Evolutionary conservation across 176 grass and related monocot species (phyloP).

Genomic region (Raddia guianensis): DNA sequence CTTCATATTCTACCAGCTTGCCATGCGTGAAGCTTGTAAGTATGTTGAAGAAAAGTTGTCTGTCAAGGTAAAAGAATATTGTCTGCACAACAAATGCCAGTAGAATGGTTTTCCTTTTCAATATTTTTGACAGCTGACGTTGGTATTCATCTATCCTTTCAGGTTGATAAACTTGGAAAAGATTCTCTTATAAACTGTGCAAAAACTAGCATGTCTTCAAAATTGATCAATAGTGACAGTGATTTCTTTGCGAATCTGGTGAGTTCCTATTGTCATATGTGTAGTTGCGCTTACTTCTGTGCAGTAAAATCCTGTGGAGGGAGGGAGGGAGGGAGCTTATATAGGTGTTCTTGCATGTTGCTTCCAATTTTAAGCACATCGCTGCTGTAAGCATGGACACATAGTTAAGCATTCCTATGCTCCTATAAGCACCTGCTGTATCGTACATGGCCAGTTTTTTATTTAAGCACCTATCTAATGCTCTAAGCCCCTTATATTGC

Average conservation of each 20-base stretch:
- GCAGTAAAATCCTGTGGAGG: neutral
- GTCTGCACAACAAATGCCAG: neutral
- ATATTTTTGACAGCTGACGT: neutral
- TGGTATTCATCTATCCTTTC: slow-evolving; percentile 23
- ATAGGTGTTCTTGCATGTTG: no score
- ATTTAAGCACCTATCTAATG: no score
- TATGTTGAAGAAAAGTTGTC: slow-evolving; percentile 91
- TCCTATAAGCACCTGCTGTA: no score
- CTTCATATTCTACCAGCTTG: slow-evolving; percentile 65
- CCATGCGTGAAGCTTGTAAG: slow-evolving; percentile 97
- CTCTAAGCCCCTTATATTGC: no score
- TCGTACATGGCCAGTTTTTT: no score
- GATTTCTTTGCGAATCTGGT: slow-evolving; percentile 94
- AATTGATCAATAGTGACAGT: slow-evolving; percentile 79
- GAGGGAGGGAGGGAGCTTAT: neutral
- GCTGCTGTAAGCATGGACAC: no score
- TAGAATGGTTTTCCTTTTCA: neutral
- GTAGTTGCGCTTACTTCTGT: neutral
- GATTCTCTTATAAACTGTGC: slow-evolving; percentile 91
- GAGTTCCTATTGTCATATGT: slow-evolving; percentile 36
- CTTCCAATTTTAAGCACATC: no score
- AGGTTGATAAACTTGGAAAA: slow-evolving; percentile 95
- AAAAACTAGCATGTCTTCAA: slow-evolving; percentile 99
- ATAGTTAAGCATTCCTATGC: no score
- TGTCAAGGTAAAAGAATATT: slow-evolving; percentile 57